These are phyloP conservation scores for Phycomyces blakesleeanus DNA, from an alignment of 192 early-diverging fungal species.

Conservation along the genomic window DNA sequence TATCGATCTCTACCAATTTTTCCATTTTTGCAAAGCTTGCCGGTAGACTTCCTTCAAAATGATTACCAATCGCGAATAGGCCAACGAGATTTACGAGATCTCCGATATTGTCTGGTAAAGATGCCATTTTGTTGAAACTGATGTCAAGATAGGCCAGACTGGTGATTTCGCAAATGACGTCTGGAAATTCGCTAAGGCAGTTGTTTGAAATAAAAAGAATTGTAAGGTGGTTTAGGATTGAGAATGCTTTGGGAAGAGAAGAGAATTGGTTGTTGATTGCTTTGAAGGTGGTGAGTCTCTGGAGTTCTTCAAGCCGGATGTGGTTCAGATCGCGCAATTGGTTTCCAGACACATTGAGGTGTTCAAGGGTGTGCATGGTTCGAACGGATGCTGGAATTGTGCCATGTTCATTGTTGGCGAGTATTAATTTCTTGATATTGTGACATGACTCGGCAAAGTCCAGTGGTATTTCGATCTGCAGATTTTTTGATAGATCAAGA, in stretches of 20 bases:
- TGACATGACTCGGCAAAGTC: constrained; percentile 77
- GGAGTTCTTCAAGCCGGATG: constrained; percentile 56
- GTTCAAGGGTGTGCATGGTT: constrained; percentile 56
- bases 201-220: constrained; percentile 80
- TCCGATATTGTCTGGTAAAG: constrained; percentile 71
- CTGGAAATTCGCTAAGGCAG: constrained; percentile 64
- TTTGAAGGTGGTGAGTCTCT: constrained; percentile 55
- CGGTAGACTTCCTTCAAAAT: constrained; percentile 67
- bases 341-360: constrained; percentile 79
- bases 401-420: constrained; percentile 68
- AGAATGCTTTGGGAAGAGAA: constrained; percentile 61
- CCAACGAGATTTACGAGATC: constrained; percentile 54
- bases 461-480: constrained; percentile 75
- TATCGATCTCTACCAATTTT: constrained; percentile 68
- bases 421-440: constrained; percentile 60
- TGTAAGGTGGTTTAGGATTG: constrained; percentile 51
- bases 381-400: constrained; percentile 67
- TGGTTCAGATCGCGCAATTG: constrained; percentile 60
- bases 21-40: constrained; percentile 50
- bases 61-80: constrained; percentile 73
- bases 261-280: constrained; percentile 74
- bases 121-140: constrained; percentile 75
- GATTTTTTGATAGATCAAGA: constrained; percentile 80
- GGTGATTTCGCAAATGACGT: constrained; percentile 56
- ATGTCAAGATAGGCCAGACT: constrained; percentile 71